Evolutionary conservation across 2,329 filamentous ascomycete species (phyloP), one percentile per base, ranked within the genome.

Genomic region (Fusarium torreyae): DNA sequence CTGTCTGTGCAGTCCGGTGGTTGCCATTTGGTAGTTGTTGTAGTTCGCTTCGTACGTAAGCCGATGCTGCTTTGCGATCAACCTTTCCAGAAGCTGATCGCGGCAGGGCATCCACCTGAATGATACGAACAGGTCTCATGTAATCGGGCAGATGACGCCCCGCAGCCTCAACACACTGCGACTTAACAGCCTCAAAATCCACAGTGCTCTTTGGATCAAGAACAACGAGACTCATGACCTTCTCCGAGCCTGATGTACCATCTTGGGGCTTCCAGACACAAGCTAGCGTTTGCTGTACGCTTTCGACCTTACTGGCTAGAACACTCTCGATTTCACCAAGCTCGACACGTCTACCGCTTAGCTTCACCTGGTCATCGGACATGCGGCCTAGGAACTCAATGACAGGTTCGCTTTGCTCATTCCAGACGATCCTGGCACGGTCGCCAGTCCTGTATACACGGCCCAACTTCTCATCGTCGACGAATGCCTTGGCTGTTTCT

Each of bases 341-440:
- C 15, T 68, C 64, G 2, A 65, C 64, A 9, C 65, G 64, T 15
- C 65, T 49, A 2, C 65, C 65, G 14, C 64, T 68, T 4, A 68
- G 51, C 22, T 68, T 68, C 10, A 68, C 65, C 13, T 68, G 65
- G 4, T 51, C 65, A 18, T 65, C 58, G 2, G 64, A 68, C 5
- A 68, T 58, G 5, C 65, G 59, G 1, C 65, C 65, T 2, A 68
- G 4, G 3, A 68, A 68, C 11, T 68, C 65, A 0, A 68, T 33
- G 3, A 54, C 31, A 0, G 64, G 48, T 5, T 39, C 0, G 8
- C 26, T 28, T 7, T 17, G 2, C 3, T n/a, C 6, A 4, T 59
- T 34, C 36, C 60, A 68, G 1, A 68, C 58, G 4, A 60, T 43
- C 5, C 65, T 28, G 3, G 64, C 64, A 5, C 64, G 31, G 1